A percentile compares a stretch with the other conserved stretches of the same genome.
These are phyloP conservation scores for Curvularia hawaiiensis DNA, from an alignment of 2,329 filamentous ascomycete species.

Conservation along the genomic window DNA sequence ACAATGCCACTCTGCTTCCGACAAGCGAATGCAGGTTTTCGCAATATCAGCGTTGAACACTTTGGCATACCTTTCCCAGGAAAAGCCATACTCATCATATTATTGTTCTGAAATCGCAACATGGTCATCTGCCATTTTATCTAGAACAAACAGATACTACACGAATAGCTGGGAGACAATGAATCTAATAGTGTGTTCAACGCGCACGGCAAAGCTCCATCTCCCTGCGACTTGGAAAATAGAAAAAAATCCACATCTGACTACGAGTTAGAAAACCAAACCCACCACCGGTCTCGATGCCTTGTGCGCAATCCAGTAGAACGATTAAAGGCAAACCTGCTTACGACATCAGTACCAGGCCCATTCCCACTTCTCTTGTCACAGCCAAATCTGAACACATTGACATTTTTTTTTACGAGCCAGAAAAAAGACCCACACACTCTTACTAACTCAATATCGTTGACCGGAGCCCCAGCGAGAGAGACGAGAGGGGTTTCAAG, in stretches of 20 bases:
- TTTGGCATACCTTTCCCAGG: not conserved
- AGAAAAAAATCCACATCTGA: not conserved
- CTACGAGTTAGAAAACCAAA: not conserved
- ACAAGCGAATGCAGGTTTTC: not conserved
- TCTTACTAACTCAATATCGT: conserved; percentile 55
- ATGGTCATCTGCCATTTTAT: not conserved
- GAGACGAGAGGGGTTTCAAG: conserved; percentile 53
- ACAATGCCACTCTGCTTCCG: not conserved
- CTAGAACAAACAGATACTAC: not conserved
- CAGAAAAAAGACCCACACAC: not conserved
- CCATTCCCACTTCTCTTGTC: not conserved
- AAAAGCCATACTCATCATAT: not conserved
- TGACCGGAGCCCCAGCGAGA: conserved; percentile 56
- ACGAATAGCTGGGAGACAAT: not conserved
- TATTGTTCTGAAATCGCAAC: not conserved
- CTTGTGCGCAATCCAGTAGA: not conserved
- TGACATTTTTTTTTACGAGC: not conserved
- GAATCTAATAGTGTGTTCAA: not conserved
- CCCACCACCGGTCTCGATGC: too few species aligned
- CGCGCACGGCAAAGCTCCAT: not conserved
- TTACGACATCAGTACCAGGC: not conserved
- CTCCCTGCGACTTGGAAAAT: not conserved
- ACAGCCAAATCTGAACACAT: not conserved
- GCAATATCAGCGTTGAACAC: not conserved
- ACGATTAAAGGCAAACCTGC: not conserved